Conservation (phyloP, 192 early-diverging fungal genomes). For the Paraglomus brasilianum region DNA sequence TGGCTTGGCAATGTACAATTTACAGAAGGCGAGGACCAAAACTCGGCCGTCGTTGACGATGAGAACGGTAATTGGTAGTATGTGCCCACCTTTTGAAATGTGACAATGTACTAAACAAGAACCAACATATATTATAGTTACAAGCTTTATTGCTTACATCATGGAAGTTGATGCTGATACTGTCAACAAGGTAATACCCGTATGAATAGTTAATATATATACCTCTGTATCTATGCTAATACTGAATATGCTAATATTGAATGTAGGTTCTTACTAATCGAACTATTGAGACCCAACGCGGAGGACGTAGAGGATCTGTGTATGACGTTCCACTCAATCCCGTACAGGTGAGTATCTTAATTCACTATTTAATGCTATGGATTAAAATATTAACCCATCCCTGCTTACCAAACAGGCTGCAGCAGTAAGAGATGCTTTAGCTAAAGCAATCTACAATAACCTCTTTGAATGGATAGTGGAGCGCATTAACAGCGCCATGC, state of each 20-base stretch:
- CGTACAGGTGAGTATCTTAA: conserved; percentile 54
- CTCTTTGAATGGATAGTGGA: conserved; percentile 98
- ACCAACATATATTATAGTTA: conserved; percentile 44
- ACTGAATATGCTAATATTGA: neutral
- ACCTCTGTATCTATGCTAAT: no score
- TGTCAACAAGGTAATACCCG: conserved; percentile 48
- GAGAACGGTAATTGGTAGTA: conserved; percentile 40
- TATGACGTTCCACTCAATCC: conserved; percentile 89
- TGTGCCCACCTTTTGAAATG: no score
- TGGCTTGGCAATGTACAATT: conserved; percentile 97
- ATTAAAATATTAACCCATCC: neutral
- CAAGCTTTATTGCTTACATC: conserved; percentile 70
- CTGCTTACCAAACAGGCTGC: conserved; percentile 50
- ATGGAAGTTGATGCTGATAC: conserved; percentile 62
- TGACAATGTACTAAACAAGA: neutral
- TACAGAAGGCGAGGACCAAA: conserved; percentile 75
- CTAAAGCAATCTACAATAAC: conserved; percentile 91
- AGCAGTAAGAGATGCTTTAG: conserved; percentile 86
- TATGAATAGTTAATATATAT: neutral
- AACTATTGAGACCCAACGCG: conserved; percentile 73
- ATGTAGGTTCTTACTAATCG: conserved; percentile 58
- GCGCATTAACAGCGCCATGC: conserved; percentile 86
- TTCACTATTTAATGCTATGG: neutral
- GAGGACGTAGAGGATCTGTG: conserved; percentile 69
- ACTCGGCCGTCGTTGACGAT: conserved; percentile 57